Base-by-base conservation (phyloP, 148 eudicot genomes). In the Mesembryanthemum crystallinum region DNA sequence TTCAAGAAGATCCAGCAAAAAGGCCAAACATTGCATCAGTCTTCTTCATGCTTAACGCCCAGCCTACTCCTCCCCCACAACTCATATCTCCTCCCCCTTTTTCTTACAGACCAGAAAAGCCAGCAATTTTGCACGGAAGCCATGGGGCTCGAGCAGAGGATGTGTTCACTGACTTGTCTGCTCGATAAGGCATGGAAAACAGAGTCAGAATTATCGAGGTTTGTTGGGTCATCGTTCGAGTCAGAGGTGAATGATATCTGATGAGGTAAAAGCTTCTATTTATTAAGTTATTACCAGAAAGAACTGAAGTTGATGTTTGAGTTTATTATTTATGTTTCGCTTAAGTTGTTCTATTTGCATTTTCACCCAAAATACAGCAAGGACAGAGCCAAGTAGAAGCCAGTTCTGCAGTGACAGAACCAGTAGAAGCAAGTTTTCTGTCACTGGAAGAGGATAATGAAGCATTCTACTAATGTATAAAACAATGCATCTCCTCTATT, bases 1-100 rank as follows among this genome's bases (percentile, higher is more conserved):
- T 23, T 20, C 67, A 80, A 65, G 76, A 72, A 2, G 83, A 80
- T 76, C 76, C 76, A 20, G 49, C 73, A 3, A 75, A 76, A 24
- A 76, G 85, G 47, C 85, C 85, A 28, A 70, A 65, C 37, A 76
- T 65, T n/a, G 77, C 62, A 55, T 76, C 85, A 18, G 59, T 83
- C 14, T 27, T 73, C 30, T 52, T 72, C 33, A 76, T 79, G 77
- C 71, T 83, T 65, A 75, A 71, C 58, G 54, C 66, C 8, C 37
- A 71, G 27, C 30, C 49, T 35, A 55, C 21, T n/a, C 35, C 21
- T 27, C 55, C 71, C 10, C 67, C 79, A 1, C 58, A 3, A 8
- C 83, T 78, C 0, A 30, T 59, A 13, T 21, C 66, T 0, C 76
- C 83, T 64, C 76, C 79, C 17, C 37, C 21, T 7, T 65, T 72